Base-by-base conservation (phyloP, 345 rosid genomes). In the Erucastrum elatum region DNA sequence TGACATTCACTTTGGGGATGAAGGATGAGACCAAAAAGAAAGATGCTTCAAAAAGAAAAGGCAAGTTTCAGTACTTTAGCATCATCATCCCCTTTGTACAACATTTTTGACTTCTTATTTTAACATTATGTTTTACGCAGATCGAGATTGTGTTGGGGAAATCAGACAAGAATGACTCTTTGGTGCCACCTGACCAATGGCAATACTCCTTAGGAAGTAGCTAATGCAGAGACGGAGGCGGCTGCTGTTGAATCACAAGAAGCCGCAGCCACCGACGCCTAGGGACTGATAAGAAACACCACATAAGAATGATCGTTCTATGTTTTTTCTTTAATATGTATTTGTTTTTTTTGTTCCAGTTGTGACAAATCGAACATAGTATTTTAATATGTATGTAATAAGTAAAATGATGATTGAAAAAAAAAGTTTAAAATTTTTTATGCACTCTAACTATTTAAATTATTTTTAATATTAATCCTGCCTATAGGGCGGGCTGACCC, bases 1-100 rank as follows among this genome's bases (percentile, higher is more conserved):
- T 89, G 83, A 94, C 98, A 70, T 94, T 97, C 0, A 91, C 97
- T 0, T 90, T 92, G 15, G 92, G 88, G 64, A 90, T 90, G 91
- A 92, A 90, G 79, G 46, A 39, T 9, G 46, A 39, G 12, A 9
- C 46, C 69, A 87, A 87, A 82, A 21, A 97, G 97, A 53, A 85
- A 86, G 29, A 46, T 90, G 70, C 84, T 90, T 12, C 97, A 92
- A 68, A 94, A 94, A 85, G 97, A 97, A 6, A 92, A 94, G 95
- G 98, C 88, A 66, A 68, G 15, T 35, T 60, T 34, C 64, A 34
- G 0, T 39, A 34, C 37, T 34, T 34, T 34, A 34, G 7, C 37
- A 34, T 34, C 37, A 2, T 29, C 30, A 21, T 29, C 30, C 31
- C 31, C 31, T 29, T 29, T 3, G 30, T 29, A 4, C 4, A 29